Percentiles rank a stretch among this genome's conserved stretches.
Conservation (phyloP, 257 asterid genomes). For the Nicotiana paniculata region DNA sequence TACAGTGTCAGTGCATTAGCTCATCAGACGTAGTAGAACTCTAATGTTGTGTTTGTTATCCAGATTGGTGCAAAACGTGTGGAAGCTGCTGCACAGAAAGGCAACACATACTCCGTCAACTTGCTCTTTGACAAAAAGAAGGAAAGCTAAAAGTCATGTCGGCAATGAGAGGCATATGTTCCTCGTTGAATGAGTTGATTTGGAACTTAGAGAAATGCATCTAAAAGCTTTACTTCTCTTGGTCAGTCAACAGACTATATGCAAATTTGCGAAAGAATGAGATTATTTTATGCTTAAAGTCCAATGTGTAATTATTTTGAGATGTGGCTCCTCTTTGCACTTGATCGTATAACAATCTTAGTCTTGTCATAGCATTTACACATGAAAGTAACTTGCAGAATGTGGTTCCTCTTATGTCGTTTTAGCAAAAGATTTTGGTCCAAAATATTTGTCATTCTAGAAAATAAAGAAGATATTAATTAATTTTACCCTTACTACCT, state of each 20-base stretch:
- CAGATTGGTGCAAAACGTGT: slow-evolving; percentile 83
- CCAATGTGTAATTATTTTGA: neutral
- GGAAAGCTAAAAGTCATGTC: slow-evolving; percentile 22
- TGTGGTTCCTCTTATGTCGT: too few species aligned
- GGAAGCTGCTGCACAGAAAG: slow-evolving; percentile 69
- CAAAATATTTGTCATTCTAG: too few species aligned
- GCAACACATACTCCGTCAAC: slow-evolving; percentile 71
- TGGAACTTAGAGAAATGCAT: too few species aligned
- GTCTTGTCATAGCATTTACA: neutral
- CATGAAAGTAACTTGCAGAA: too few species aligned
- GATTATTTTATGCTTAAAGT: neutral
- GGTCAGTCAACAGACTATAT: too few species aligned
- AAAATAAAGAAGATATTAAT: too few species aligned
- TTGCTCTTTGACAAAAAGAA: slow-evolving; percentile 69
- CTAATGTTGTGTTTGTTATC: neutral
- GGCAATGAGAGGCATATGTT: neutral
- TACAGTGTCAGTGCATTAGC: too few species aligned
- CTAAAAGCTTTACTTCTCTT: neutral
- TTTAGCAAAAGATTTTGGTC: too few species aligned
- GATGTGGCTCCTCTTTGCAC: neutral
- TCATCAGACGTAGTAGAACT: neutral
- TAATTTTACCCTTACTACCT: too few species aligned
- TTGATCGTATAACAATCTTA: neutral
- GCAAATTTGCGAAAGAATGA: neutral
- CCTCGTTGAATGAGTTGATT: neutral